phyloP scores from a whole-genome alignment of 2,329 filamentous ascomycete species.

The Calycina marina region DNA sequence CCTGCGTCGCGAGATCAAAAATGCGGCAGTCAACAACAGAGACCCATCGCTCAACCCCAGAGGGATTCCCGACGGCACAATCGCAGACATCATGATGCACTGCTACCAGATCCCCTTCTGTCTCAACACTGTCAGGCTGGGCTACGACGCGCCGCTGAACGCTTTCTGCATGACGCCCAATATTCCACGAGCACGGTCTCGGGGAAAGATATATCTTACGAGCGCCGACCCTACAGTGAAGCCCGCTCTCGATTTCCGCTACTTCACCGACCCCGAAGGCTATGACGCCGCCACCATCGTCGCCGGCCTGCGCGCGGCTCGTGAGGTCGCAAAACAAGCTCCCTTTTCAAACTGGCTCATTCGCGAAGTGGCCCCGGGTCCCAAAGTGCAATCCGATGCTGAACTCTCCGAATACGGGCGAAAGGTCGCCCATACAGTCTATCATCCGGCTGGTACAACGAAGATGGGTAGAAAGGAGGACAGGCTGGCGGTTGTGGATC shows the following conservation, averaged over 20 bases:
- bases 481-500: slow-evolving; percentile 65
- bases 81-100: slow-evolving; percentile 88
- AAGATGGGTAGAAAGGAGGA: slow-evolving; percentile 73
- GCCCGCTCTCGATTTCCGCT: slow-evolving; percentile 39
- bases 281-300: slow-evolving; percentile 34
- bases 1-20: slow-evolving; percentile 59
- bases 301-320: slow-evolving; percentile 23
- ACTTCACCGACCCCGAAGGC: slow-evolving; percentile 40
- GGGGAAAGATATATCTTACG: slow-evolving; percentile 43
- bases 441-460: slow-evolving; percentile 78
- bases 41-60: slow-evolving; percentile 24
- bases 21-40: slow-evolving; percentile 41
- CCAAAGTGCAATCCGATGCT: slow-evolving; percentile 51
- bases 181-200: slow-evolving; percentile 45
- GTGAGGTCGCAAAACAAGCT: slow-evolving; percentile 22
- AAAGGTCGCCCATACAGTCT: slow-evolving; percentile 73
- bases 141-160: slow-evolving; percentile 39
- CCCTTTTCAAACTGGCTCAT: slow-evolving; percentile 29
- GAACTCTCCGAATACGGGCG: slow-evolving; percentile 71
- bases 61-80: slow-evolving; percentile 47
- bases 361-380: slow-evolving; percentile 25
- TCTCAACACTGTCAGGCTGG: slow-evolving; percentile 69
- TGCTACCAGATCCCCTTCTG: slow-evolving; percentile 93
- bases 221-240: slow-evolving; percentile 27
- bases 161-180: slow-evolving; percentile 40